phyloP scores from a whole-genome alignment of 2,329 filamentous ascomycete species.

The Arthrobotrys musiformis region DNA sequence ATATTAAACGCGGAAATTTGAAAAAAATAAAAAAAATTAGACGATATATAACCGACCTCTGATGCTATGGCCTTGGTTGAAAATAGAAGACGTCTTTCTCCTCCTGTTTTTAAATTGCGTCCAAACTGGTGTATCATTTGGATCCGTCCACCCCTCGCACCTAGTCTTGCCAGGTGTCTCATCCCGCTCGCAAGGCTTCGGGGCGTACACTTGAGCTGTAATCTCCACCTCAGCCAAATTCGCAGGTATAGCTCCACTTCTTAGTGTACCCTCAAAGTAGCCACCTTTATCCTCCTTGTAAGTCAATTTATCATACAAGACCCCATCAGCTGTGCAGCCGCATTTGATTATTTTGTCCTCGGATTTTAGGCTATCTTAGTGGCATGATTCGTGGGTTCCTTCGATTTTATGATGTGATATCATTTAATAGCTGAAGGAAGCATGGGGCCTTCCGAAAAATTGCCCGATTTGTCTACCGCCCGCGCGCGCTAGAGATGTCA shows the following conservation, averaged over 20 bases:
- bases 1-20: no score
- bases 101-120: no score
- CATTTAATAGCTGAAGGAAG: no score
- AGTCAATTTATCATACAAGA: not conserved
- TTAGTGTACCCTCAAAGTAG: not conserved
- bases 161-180: no score
- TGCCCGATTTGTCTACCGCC: no score
- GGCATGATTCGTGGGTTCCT: no score
- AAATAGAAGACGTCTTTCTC: not conserved
- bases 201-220: not conserved
- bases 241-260: not conserved
- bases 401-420: no score
- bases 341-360: not conserved
- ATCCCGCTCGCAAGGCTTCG: not conserved
- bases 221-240: not conserved
- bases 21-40: no score
- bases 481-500: no score
- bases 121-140: not conserved
- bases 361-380: no score
- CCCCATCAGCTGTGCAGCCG: not conserved
- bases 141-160: not conserved
- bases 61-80: not conserved
- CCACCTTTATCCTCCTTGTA: not conserved
- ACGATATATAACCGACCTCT: no score
- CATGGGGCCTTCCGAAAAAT: no score